Evolutionary conservation across 768 basidiomycete genomes (phyloP), one percentile per base, ranked within the genome.

Genomic region (Ramaria sp.): DNA sequence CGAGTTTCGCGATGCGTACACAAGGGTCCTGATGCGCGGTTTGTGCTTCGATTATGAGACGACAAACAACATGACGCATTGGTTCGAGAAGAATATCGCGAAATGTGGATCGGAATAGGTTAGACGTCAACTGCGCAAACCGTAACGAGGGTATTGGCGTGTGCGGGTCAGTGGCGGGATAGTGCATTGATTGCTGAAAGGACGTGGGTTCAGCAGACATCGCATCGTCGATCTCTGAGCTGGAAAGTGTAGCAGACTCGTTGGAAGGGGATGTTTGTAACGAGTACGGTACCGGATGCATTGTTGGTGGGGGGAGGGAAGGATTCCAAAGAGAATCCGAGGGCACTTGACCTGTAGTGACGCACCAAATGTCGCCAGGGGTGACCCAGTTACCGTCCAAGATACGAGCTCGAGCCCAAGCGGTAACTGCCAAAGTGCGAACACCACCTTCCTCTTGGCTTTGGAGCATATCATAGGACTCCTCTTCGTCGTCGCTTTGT

Each of bases 311-410:
- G 8, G 37, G 44, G 27, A 47, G 45, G 39, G 32, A 34, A 7
- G 56, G 43, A 25, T 52, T 25, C 38, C 50, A 49, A 27, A 5
- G 15, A 18, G n/a, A 52, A 18, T 45, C 51, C 27, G 28, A 15
- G 10, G 56, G 41, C 13, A 52, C 38, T 38, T 47, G 48, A 20
- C 53, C 43, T 3, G 37, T 52, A 63, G 9, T 69, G 25, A 52
- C 66, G 49, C 79, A 85, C 76, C 77, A 87, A 44, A 78, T 72
- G 63, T 89, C 87, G 0, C 80, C 83, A 9, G 86, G 87, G 48
- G 76, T 82, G 42, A 81, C 66, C 86, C 87, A 89, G 60, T 79
- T 75, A 2, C 87, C 87, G 53, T 89, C 85, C 18, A 88, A 66
- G 47, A 89, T 81, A 45, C 85, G 69, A 20, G 71, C 74, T 32